phyloP scores from a whole-genome alignment of 1,284 basidiomycete genomes.

The Ceratobasidium sp. region DNA sequence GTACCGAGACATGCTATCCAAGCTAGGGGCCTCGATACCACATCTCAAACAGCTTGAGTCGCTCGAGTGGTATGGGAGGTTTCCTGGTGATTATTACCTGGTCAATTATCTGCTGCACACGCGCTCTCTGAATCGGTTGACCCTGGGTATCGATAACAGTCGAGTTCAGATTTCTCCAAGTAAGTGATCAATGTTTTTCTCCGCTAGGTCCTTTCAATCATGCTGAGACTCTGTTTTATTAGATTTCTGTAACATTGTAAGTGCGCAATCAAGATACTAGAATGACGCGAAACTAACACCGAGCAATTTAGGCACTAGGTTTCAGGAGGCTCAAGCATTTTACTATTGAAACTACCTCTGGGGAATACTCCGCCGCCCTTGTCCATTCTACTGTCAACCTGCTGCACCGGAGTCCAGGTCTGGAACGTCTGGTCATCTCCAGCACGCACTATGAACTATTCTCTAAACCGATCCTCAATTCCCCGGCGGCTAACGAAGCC shows the following conservation, averaged over 20 bases:
- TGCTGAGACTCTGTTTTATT: background rate
- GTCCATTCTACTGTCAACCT: background rate
- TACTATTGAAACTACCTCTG: background rate
- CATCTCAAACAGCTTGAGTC: slow-evolving; percentile 14
- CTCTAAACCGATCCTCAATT: background rate
- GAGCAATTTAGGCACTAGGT: background rate
- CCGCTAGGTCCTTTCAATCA: background rate
- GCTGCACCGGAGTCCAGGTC: slow-evolving; percentile 4
- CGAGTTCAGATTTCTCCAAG: background rate
- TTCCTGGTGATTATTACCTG: slow-evolving; percentile 27
- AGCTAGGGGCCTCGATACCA: slow-evolving; percentile 10
- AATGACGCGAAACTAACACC: background rate
- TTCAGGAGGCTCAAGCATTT: slow-evolving; percentile 14
- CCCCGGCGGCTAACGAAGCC: background rate
- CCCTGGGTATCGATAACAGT: background rate
- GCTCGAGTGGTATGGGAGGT: slow-evolving; percentile 25
- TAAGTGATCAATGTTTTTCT: background rate
- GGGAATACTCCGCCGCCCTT: background rate
- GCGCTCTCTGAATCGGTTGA: background rate
- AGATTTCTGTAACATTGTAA: slow-evolving; percentile 20
- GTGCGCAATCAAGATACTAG: background rate
- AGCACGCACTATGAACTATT: background rate
- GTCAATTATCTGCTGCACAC: slow-evolving; percentile 7
- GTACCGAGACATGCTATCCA: slow-evolving; percentile 12
- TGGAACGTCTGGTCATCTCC: slow-evolving; percentile 4